Percentiles rank a stretch among this genome's conserved stretches.
Evolutionary conservation across 106 monocot species (phyloP).

Genomic region (Agapanthus africanus): DNA sequence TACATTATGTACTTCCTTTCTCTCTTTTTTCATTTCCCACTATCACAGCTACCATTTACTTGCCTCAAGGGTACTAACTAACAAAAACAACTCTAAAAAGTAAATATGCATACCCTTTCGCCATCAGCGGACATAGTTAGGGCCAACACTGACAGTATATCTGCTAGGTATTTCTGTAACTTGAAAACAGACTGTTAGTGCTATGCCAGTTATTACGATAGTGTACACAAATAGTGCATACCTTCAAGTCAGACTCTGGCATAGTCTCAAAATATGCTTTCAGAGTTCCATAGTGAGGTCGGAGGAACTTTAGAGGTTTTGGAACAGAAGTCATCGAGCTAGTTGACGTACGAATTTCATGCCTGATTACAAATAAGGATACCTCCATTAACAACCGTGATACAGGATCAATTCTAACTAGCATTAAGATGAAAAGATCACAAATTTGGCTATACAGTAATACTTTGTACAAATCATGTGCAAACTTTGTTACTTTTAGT

Average conservation of each 20-base stretch:
- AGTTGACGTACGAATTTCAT: conserved; percentile 89
- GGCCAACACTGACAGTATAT: conserved; percentile 94
- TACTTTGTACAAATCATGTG: no score
- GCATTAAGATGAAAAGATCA: background rate
- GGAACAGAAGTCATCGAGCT: conserved; percentile 98
- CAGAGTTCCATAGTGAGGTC: conserved; percentile 80
- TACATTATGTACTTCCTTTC: background rate
- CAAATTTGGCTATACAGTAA: no score
- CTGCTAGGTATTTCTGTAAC: conserved; percentile 85
- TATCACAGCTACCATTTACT: background rate
- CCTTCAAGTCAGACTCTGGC: conserved; percentile 78
- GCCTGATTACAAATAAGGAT: conserved; percentile 38
- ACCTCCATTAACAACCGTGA: background rate
- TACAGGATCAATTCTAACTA: background rate
- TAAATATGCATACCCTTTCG: conserved; percentile 57
- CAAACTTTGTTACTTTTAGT: background rate
- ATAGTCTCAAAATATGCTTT: conserved; percentile 80
- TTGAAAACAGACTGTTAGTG: conserved; percentile 7
- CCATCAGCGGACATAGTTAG: conserved; percentile 97
- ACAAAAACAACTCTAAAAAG: background rate
- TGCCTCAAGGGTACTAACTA: background rate
- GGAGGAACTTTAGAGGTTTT: conserved; percentile 88
- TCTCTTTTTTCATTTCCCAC: background rate
- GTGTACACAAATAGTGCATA: no score
- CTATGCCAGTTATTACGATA: background rate